Conservation (phyloP, 306 rosid species). For the Bauhinia variegata region DNA sequence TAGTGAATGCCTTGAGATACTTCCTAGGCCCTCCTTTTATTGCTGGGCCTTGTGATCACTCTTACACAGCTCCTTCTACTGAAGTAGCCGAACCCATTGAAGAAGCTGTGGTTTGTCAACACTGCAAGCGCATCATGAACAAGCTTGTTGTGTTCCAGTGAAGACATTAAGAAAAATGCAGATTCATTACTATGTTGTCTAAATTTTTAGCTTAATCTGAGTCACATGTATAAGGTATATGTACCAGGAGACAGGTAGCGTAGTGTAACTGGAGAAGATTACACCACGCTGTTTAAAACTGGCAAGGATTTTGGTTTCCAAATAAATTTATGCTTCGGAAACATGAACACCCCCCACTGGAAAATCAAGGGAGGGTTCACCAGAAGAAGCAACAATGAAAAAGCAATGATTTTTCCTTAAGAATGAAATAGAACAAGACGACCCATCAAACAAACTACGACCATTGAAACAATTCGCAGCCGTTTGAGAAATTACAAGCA, state of each 20-base stretch:
- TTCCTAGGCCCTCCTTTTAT: conserved; percentile 36
- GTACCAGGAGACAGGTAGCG: conserved; percentile 95
- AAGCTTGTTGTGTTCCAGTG: conserved; percentile 47
- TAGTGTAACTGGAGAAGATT: conserved; percentile 38
- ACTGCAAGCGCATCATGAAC: conserved; percentile 57
- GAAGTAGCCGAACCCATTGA: conserved; percentile 27
- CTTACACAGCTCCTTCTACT: conserved; percentile 31
- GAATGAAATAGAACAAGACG: conserved; percentile 38
- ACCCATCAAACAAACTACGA: conserved; percentile 49
- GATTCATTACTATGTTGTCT: background rate
- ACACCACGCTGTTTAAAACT: conserved; percentile 77
- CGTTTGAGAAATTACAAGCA: background rate
- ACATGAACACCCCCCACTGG: conserved; percentile 67
- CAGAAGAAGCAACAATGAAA: conserved; percentile 69
- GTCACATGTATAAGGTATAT: background rate
- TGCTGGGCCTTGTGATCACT: conserved; percentile 50
- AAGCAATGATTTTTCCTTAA: too few species aligned
- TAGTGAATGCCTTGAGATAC: conserved; percentile 38
- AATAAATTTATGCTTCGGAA: conserved; percentile 78
- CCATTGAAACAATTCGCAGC: conserved; percentile 18
- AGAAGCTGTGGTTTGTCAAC: conserved; percentile 47
- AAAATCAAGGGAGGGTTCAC: conserved; percentile 59
- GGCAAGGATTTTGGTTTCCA: conserved; percentile 34
- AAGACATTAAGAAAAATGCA: too few species aligned
- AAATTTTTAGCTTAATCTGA: too few species aligned